These are phyloP conservation scores for Linnemannia elongata DNA, from an alignment of 192 early-diverging fungal genomes.

Conservation along the genomic window DNA sequence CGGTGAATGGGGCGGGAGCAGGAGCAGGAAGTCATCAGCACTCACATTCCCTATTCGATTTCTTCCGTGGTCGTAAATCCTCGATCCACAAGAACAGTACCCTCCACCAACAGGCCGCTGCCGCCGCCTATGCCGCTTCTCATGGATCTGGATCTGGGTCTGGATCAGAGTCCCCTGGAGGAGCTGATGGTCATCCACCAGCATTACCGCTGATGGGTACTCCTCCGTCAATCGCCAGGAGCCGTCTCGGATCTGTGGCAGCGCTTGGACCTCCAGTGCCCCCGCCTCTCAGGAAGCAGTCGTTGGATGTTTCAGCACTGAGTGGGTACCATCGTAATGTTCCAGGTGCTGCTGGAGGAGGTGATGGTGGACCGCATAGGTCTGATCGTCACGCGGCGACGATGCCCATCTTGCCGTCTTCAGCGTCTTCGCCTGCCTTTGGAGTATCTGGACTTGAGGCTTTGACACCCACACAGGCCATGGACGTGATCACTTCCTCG, in stretches of 20 bases:
- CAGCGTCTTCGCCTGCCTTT: background rate
- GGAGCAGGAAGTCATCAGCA: constrained; percentile 13
- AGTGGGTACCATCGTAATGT: constrained; percentile 2
- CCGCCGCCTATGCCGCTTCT: background rate
- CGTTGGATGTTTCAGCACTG: constrained; percentile 14
- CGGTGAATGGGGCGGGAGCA: background rate
- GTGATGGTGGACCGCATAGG: background rate
- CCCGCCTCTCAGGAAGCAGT: constrained; percentile 23
- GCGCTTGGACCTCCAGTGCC: constrained; percentile 1
- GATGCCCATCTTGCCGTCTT: background rate
- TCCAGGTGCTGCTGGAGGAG: background rate
- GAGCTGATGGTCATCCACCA: background rate
- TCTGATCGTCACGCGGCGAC: constrained; percentile 1
- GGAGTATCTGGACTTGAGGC: background rate
- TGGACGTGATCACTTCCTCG: background rate
- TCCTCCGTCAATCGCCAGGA: constrained; percentile 32
- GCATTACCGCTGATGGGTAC: background rate
- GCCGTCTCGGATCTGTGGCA: constrained; percentile 12
- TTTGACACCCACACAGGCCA: background rate
- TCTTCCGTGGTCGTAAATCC: constrained; percentile 25
- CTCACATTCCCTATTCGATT: constrained; percentile 33
- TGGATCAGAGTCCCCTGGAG: background rate
- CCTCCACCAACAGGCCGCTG: constrained; percentile 10
- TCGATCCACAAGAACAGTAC: constrained; percentile 25
- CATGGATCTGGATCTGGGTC: background rate